These are phyloP conservation scores for Petunia axillaris DNA, from an alignment of 257 asterid genomes.

Conservation along the genomic window DNA sequence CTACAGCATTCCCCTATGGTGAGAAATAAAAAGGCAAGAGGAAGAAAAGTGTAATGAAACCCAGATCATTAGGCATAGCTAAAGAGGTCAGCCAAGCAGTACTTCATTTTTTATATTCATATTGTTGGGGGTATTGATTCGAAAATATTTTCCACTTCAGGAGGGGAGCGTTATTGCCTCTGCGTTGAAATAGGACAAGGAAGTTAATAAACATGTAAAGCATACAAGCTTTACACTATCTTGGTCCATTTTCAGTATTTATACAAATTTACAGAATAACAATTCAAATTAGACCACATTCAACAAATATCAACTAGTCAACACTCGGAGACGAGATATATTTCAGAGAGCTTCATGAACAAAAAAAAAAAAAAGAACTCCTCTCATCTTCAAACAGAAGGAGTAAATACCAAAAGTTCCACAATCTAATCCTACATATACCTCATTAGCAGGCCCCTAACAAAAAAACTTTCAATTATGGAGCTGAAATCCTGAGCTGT, in stretches of 20 bases:
- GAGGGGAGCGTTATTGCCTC: constrained; percentile 1
- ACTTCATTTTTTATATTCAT: not conserved
- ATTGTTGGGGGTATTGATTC: not conserved
- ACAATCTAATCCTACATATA: not conserved
- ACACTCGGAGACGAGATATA: not conserved
- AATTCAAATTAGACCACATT: not conserved
- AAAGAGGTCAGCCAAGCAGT: constrained; percentile 3
- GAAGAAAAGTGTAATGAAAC: constrained; percentile 18
- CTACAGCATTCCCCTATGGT: constrained; percentile 12
- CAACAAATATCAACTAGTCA: not conserved
- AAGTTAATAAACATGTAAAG: not conserved
- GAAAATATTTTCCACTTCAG: not conserved
- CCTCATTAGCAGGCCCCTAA: constrained; percentile 7
- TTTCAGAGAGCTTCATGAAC: constrained; percentile 11
- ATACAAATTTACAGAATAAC: not conserved
- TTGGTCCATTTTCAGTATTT: not conserved
- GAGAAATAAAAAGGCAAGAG: constrained; percentile 20
- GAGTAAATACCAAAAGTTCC: not conserved
- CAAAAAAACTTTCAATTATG: not conserved
- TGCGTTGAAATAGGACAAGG: not conserved
- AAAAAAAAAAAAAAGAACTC: not conserved
- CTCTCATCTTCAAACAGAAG: not conserved
- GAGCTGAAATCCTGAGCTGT: constrained; percentile 1
- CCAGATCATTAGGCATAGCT: constrained; percentile 21
- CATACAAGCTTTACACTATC: not conserved